These are phyloP conservation scores for Dendrobium huoshanense DNA, from an alignment of 106 monocot species.

Conservation along the genomic window DNA sequence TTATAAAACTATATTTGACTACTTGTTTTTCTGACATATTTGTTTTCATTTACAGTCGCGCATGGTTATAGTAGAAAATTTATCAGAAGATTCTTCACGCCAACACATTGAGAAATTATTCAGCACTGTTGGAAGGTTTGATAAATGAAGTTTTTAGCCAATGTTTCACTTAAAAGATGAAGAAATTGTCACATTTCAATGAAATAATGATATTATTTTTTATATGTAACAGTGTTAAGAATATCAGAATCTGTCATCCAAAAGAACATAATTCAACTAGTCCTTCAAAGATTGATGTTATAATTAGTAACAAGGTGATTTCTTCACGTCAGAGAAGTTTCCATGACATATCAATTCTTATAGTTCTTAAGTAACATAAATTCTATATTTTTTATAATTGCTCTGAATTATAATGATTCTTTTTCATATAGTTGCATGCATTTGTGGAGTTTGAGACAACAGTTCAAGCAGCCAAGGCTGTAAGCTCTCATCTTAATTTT, in stretches of 20 bases:
- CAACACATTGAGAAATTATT: conserved; percentile 80
- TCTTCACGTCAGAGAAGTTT: no score
- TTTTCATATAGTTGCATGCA: conserved; percentile 52
- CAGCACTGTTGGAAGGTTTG: conserved; percentile 36
- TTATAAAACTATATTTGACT: background rate
- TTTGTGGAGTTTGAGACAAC: conserved; percentile 48
- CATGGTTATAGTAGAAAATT: conserved; percentile 70
- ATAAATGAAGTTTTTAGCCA: no score
- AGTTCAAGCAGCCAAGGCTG: conserved; percentile 39
- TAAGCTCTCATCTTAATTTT: conserved; percentile 14
- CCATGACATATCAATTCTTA: background rate
- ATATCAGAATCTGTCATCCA: no score
- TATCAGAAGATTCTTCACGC: conserved; percentile 63
- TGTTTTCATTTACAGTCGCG: conserved; percentile 36
- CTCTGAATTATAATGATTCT: background rate
- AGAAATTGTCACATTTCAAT: no score
- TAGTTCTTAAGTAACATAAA: background rate
- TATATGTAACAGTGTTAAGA: no score
- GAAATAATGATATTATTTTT: no score
- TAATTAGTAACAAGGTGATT: conserved; percentile 61
- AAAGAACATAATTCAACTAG: no score
- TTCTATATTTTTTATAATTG: conserved; percentile 6
- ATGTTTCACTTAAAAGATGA: no score
- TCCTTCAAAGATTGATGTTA: conserved; percentile 29
- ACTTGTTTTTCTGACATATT: background rate